Percentiles rank a stretch among this genome's conserved stretches.
phyloP scores from a whole-genome alignment of 129 eudicot genomes.

The Tagetes patula region DNA sequence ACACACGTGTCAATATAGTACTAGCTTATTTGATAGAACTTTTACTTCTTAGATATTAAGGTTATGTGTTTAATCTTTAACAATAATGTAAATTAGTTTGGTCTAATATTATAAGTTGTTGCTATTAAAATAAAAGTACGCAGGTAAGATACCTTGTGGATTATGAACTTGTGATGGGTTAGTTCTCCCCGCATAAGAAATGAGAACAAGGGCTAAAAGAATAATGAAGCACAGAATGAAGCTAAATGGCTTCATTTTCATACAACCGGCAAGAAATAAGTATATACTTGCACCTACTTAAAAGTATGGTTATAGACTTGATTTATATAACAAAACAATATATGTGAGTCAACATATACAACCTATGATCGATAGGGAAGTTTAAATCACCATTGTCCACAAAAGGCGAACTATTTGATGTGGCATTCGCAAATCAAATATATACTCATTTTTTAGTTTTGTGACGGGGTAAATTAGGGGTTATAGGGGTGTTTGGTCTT shows the following conservation, averaged over 20 bases:
- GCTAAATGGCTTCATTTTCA: background rate
- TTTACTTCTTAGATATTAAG: too few relatives aligned
- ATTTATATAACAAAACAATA: background rate
- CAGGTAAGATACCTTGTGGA: conserved; percentile 11
- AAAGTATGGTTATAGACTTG: background rate
- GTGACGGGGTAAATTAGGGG: too few relatives aligned
- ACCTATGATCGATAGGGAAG: background rate
- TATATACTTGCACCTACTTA: background rate
- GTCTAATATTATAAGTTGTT: too few relatives aligned
- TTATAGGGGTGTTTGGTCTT: too few relatives aligned
- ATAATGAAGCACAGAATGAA: background rate
- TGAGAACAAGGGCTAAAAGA: conserved; percentile 1
- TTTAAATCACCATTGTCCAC: background rate
- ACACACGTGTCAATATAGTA: too few relatives aligned
- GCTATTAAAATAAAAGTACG: too few relatives aligned
- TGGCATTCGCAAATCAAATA: background rate
- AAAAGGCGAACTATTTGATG: background rate
- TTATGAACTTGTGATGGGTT: conserved; percentile 2
- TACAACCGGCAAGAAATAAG: too few relatives aligned
- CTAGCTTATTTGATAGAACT: too few relatives aligned
- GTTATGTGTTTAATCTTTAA: too few relatives aligned
- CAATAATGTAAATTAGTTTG: too few relatives aligned
- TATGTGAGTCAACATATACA: background rate
- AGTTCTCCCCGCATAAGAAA: conserved; percentile 16
- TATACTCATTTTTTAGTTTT: too few relatives aligned